phyloP scores from a whole-genome alignment of 352 stramenopile species.

The Phytophthora lateralis region DNA sequence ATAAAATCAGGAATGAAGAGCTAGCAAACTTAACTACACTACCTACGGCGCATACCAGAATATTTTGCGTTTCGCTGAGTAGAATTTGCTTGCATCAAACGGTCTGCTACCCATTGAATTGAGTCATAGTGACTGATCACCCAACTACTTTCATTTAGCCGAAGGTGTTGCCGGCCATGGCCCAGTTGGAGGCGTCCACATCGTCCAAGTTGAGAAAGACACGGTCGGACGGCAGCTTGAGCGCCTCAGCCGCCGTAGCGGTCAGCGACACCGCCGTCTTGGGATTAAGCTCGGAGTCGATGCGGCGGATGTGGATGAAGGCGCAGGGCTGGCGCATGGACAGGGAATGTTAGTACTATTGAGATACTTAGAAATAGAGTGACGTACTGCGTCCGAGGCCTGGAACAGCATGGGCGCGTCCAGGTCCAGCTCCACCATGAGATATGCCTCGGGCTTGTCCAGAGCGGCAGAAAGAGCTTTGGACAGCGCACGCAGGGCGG shows the following conservation, averaged over 20 bases:
- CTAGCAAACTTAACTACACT: no score
- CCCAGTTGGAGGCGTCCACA: constrained; percentile 42
- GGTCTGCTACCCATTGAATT: not conserved
- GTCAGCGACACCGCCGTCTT: constrained; percentile 37
- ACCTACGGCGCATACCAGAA: no score
- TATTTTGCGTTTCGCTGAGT: no score
- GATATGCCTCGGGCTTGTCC: constrained; percentile 36
- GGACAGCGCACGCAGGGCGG: constrained; percentile 37
- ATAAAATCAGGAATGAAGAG: no score
- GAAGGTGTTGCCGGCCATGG: constrained; percentile 12
- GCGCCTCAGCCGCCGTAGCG: constrained; percentile 19
- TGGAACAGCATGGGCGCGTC: constrained; percentile 39
- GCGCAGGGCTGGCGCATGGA: constrained; percentile 35
- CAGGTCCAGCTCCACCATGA: constrained; percentile 46
- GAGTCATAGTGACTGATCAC: not conserved
- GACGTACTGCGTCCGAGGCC: constrained; percentile 29
- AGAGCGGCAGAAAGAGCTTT: constrained; percentile 43
- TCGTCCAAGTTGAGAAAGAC: constrained; percentile 51
- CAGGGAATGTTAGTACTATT: not conserved
- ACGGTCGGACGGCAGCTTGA: constrained; percentile 37
- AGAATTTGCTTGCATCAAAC: no score
- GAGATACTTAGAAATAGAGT: not conserved
- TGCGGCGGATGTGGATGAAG: constrained; percentile 40
- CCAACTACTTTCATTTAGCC: constrained; percentile 7
- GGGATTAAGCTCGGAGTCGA: constrained; percentile 38